These are phyloP conservation scores for Camelina laxa DNA, from an alignment of 345 rosid genomes.

Conservation along the genomic window DNA sequence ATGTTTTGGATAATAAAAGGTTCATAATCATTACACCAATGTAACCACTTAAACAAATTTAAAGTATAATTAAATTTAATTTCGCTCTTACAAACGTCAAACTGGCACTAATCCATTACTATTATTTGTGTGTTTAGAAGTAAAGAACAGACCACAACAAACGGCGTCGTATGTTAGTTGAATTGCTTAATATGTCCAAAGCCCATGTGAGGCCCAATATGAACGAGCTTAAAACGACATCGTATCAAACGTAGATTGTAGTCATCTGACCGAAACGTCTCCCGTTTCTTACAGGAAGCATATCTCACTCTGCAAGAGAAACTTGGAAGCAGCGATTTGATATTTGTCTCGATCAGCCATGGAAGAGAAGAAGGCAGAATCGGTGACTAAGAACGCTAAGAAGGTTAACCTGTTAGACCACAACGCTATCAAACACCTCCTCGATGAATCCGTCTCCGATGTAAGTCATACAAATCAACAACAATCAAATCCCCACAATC, in stretches of 20 bases:
- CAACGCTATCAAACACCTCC: constrained; percentile 82
- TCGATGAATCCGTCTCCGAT: constrained; percentile 87
- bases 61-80: not conserved
- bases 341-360: constrained; percentile 28
- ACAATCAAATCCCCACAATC: not conserved
- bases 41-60: not conserved
- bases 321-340: not conserved
- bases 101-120: not conserved
- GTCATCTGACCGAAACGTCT: not conserved
- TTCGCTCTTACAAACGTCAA: not conserved
- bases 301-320: not conserved
- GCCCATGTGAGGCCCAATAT: constrained; percentile 1
- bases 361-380: constrained; percentile 66
- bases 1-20: constrained; percentile 16
- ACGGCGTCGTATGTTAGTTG: not conserved
- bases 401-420: constrained; percentile 88
- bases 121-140: not conserved
- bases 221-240: not conserved
- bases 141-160: not conserved
- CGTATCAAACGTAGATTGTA: not conserved
- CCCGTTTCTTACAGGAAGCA: not conserved
- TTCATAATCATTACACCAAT: not conserved
- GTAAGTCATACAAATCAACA: constrained; percentile 37
- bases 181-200: not conserved
- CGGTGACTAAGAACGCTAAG: constrained; percentile 54